Evolutionary conservation across 495 filamentous ascomycete genomes (phyloP).

Genomic region (Penicillium lagena): DNA sequence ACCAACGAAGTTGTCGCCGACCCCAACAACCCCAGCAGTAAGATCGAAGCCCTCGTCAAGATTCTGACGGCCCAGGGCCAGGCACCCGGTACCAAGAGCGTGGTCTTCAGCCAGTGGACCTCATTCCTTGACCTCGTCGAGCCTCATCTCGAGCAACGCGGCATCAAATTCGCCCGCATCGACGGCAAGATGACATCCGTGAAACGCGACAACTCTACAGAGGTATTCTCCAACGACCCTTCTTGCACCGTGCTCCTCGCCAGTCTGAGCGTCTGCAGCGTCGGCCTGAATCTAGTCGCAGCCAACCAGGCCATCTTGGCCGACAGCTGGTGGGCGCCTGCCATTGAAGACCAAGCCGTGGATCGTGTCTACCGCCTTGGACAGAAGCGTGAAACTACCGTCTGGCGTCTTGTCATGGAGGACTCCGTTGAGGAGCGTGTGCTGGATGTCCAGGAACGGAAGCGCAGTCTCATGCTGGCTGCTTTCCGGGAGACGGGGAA

Average conservation of each 20-base stretch:
- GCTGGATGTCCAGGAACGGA: constrained; percentile 71
- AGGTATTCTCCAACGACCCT: constrained; percentile 59
- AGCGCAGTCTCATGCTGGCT: constrained; percentile 70
- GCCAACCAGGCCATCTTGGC: constrained; percentile 82
- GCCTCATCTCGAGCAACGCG: constrained; percentile 54
- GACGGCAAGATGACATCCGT: constrained; percentile 73
- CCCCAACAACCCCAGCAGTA: constrained; percentile 63
- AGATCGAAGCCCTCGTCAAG: constrained; percentile 74
- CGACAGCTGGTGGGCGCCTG: constrained; percentile 91
- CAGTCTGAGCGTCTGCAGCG: constrained; percentile 72
- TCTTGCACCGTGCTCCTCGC: constrained; percentile 75
- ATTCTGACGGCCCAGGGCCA: constrained; percentile 69
- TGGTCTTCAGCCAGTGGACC: constrained; percentile 94
- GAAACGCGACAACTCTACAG: constrained; percentile 64
- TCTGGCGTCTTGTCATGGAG: constrained; percentile 81
- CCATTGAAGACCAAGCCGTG: constrained; percentile 89
- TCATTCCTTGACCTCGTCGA: constrained; percentile 78
- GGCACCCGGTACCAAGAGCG: constrained; percentile 66
- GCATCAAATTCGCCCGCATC: constrained; percentile 65
- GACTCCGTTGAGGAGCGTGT: constrained; percentile 82
- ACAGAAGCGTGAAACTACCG: constrained; percentile 69
- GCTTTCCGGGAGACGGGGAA: constrained; percentile 64
- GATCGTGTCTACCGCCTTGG: constrained; percentile 87
- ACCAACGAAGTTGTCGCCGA: constrained; percentile 45
- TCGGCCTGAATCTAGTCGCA: constrained; percentile 83